Evolutionary conservation across 768 basidiomycete genomes (phyloP).

Genomic region (Suillus bovinus): DNA sequence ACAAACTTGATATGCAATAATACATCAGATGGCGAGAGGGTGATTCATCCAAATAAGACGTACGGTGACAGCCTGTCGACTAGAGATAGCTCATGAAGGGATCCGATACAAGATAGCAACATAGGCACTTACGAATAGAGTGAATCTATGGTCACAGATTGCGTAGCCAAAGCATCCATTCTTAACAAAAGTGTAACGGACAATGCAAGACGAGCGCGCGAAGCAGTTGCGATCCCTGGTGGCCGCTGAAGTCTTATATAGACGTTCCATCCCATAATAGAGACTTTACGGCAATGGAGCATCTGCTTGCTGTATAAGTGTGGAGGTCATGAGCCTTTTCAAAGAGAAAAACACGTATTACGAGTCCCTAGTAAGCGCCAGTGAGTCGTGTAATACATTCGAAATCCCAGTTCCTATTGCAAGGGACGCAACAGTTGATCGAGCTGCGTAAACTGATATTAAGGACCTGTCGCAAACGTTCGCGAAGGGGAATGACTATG

Average conservation of each 20-base stretch:
- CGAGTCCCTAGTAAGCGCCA: neutral
- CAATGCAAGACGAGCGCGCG: neutral
- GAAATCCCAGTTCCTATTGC: neutral
- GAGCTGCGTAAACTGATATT: neutral
- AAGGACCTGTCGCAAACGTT: neutral
- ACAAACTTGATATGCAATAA: slow-evolving; percentile 37
- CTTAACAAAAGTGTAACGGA: neutral
- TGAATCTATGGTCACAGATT: neutral
- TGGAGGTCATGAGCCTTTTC: neutral
- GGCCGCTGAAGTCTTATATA: neutral
- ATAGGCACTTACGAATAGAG: slow-evolving; percentile 1
- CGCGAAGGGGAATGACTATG: neutral
- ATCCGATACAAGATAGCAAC: neutral
- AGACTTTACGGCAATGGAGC: neutral
- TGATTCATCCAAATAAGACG: neutral
- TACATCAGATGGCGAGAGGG: neutral
- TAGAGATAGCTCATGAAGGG: neutral
- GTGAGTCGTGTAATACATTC: neutral
- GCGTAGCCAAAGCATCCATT: neutral
- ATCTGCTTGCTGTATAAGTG: neutral
- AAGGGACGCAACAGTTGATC: neutral
- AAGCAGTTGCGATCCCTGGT: neutral
- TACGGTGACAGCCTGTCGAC: neutral
- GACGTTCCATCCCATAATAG: neutral
- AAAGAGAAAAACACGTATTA: neutral